Evolutionary conservation across 495 filamentous ascomycete species (phyloP), one percentile per base, ranked within the genome.

Genomic region (Aeminium ludgeri): DNA sequence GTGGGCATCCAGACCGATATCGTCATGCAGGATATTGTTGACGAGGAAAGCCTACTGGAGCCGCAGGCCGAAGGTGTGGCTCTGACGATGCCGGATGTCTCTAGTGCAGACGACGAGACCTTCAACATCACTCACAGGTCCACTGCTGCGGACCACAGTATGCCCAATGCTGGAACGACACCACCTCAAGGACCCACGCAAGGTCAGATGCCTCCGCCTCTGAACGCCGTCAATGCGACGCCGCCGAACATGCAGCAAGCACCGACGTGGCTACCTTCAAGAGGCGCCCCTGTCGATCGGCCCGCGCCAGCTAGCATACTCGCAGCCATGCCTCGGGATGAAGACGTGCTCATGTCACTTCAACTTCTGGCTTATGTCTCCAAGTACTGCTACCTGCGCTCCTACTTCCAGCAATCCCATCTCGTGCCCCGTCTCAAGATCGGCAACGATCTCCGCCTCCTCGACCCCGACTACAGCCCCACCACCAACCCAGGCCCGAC

Each of bases 311-410:
- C 48, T 30, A 41, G 37, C 32, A 31, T 86, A 41, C 55, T 91
- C 28, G 80, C 83, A 20, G 77, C 83, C 17, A 91, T 93, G 77
- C 89, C 89, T 15, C 74, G 89, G 29, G 89, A 96, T 49, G 89
- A 97, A 54, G 89, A 97, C 54, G 89, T 97, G 12, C 63, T 97
- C 47, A 92, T 95, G 86, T 94, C 89, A 0, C 69, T 97, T n/a
- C 89, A 97, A 61, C 73, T 97, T 6, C 71, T 97, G 20, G 89
- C 89, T 2, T 97, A 97, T 54, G 86, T 97, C 42, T 94, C 86
- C 23, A 97, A 97, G 59, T 97, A 97, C 59, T 95, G 89, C 72
- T 86, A 92, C 51, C 72, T 97, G 28, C 73, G 89, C 11, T 75
- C 82, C 16, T 97, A 93, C 59, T 97, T 97, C 59, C 87, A 97